phyloP scores from a whole-genome alignment of 2,329 filamentous ascomycete genomes.

The Cladobotryum mycophilum region DNA sequence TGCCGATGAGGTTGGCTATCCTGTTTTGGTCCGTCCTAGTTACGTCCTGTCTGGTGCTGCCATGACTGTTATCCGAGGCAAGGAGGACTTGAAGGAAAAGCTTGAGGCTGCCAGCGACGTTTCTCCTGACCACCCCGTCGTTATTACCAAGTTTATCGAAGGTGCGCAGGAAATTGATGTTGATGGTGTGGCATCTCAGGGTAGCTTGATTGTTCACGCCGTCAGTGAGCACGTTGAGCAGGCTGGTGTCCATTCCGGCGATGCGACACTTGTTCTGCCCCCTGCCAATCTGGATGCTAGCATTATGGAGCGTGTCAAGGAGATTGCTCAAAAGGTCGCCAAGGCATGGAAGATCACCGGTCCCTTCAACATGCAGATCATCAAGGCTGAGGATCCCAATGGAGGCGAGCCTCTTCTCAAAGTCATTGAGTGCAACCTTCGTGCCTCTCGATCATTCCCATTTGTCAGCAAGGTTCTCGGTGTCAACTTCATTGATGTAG shows the following conservation, averaged over 20 bases:
- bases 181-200: conserved; percentile 81
- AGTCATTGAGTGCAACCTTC: conserved; percentile 97
- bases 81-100: conserved; percentile 90
- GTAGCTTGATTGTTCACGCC: conserved; percentile 83
- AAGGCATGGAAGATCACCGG: conserved; percentile 96
- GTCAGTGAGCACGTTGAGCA: conserved; percentile 95
- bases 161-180: conserved; percentile 95
- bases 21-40: conserved; percentile 86
- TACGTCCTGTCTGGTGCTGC: conserved; percentile 97
- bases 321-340: conserved; percentile 92
- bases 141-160: conserved; percentile 98
- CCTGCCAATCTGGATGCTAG: conserved; percentile 70
- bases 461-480: conserved; percentile 97
- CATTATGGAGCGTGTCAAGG: conserved; percentile 83
- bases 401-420: conserved; percentile 74
- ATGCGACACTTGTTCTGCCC: conserved; percentile 89
- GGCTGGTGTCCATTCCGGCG: conserved; percentile 95
- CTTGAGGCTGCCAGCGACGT: conserved; percentile 84
- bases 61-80: conserved; percentile 92
- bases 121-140: conserved; percentile 93
- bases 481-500: conserved; percentile 92
- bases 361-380: conserved; percentile 99
- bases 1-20: conserved; percentile 79
- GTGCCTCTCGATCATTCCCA: conserved; percentile 94
- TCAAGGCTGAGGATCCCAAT: conserved; percentile 76